Evolutionary conservation across 2,329 filamentous ascomycete genomes (phyloP), one percentile per base, ranked within the genome.

Genomic region (Paramyrothecium sp.): DNA sequence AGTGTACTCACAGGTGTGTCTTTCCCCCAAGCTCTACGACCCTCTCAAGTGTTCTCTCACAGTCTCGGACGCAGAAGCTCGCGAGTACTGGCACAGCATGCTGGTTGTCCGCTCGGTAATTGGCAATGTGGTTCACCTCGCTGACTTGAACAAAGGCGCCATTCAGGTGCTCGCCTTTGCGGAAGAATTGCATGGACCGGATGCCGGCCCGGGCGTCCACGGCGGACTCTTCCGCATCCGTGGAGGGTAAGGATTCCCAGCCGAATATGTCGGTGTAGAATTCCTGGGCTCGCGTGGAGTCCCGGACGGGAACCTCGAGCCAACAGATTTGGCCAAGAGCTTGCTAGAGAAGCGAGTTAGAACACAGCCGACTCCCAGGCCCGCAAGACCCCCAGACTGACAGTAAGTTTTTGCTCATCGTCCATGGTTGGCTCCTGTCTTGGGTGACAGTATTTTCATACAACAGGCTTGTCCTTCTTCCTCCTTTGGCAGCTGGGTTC

Each of bases 241-340:
- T 38, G 10, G 33, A 38, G 2, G 58, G 50, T 26, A 51, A 48
- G 54, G 65, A 66, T 19, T 72, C 65, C 73, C 73, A 74, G 34
- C 60, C 64, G 21, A 77, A 70, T 26, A 77, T 63, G 19, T 69
- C 61, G 10, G 61, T 65, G 60, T 76, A 77, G 64, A 78, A 76
- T 46, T 66, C 67, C 49, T 69, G 67, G 55, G 71, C 75, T 30
- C 74, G 67, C 30, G 58, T 51, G 16, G 73, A 56, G 59, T 75
- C 66, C 26, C 59, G 63, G 53, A 72, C 70, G n/a, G 74, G 73
- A 16, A 78, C 62, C 55, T 77, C 71, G 50, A 73, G 68, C 72
- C 73, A 78, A 63, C 68, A 73, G 51, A 74, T 68, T 53, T 75
- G 66, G 57, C 73, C 73, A 47, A 67, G 57, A 47, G 56, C 51